Percentiles rank a stretch among this genome's conserved stretches.
Evolutionary conservation across 345 rosid genomes (phyloP).

Genomic region (Acer saccharum): DNA sequence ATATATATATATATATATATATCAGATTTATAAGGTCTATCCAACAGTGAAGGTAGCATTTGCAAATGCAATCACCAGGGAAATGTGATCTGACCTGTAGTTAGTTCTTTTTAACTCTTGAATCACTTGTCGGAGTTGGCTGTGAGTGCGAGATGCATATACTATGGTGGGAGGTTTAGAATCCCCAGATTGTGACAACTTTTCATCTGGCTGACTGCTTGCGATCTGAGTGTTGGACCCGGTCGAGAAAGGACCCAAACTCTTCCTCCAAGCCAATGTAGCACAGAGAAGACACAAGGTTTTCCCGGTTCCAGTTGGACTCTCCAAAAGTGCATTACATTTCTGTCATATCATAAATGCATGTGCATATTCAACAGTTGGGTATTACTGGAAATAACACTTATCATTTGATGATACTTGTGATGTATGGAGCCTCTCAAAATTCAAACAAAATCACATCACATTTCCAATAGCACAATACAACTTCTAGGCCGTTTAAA

Average conservation of each 20-base stretch:
- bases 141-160: conserved; percentile 91
- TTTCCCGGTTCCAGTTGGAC: conserved; percentile 98
- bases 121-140: conserved; percentile 95
- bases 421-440: neutral
- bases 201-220: conserved; percentile 30
- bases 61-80: conserved; percentile 2
- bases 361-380: neutral
- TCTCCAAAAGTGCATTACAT: conserved; percentile 91
- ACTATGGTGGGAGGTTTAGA: conserved; percentile 66
- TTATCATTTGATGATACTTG: neutral
- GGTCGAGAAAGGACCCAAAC: conserved; percentile 71
- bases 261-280: conserved; percentile 97
- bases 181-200: conserved; percentile 31
- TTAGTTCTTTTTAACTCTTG: conserved; percentile 83
- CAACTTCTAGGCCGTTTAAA: no score
- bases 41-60: neutral
- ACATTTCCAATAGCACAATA: neutral
- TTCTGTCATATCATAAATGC: conserved; percentile 44
- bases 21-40: neutral
- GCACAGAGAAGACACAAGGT: conserved; percentile 96
- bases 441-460: neutral
- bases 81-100: conserved; percentile 62
- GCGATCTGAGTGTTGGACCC: conserved; percentile 36
- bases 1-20: neutral
- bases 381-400: neutral